These are phyloP conservation scores for Rhypophila decipiens DNA, from an alignment of 495 filamentous ascomycete species.

Conservation along the genomic window DNA sequence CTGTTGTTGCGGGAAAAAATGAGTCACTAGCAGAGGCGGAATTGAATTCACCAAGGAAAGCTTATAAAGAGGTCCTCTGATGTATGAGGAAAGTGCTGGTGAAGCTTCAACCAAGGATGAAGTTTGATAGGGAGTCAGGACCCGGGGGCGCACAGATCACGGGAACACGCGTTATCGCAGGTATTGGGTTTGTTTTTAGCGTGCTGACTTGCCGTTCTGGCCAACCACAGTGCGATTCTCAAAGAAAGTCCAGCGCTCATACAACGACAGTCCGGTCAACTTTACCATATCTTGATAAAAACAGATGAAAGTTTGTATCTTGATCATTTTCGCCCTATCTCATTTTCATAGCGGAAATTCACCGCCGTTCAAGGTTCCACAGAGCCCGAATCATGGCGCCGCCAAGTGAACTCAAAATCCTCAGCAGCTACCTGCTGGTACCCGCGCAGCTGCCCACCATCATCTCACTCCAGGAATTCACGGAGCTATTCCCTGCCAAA, in stretches of 20 bases:
- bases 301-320: no score
- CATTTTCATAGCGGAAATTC: neutral
- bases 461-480: constrained; percentile 68
- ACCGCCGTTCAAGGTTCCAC: neutral
- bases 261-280: no score
- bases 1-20: no score
- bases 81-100: no score
- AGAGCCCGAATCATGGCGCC: constrained; percentile 45
- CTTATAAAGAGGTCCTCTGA: no score
- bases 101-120: no score
- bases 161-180: constrained; percentile 17
- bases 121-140: no score
- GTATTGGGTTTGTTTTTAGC: constrained; percentile 3
- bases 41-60: no score
- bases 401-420: constrained; percentile 63
- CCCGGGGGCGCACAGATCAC: constrained; percentile 18
- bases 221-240: neutral
- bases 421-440: constrained; percentile 70
- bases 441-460: constrained; percentile 66
- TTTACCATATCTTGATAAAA: no score
- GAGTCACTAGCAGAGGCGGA: no score
- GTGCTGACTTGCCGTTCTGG: neutral
- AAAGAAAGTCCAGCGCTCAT: no score
- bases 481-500: constrained; percentile 64
- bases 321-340: neutral